These are phyloP conservation scores for Microbotryum silenes-acaulis DNA, from an alignment of 1,284 basidiomycete genomes.

Conservation along the genomic window DNA sequence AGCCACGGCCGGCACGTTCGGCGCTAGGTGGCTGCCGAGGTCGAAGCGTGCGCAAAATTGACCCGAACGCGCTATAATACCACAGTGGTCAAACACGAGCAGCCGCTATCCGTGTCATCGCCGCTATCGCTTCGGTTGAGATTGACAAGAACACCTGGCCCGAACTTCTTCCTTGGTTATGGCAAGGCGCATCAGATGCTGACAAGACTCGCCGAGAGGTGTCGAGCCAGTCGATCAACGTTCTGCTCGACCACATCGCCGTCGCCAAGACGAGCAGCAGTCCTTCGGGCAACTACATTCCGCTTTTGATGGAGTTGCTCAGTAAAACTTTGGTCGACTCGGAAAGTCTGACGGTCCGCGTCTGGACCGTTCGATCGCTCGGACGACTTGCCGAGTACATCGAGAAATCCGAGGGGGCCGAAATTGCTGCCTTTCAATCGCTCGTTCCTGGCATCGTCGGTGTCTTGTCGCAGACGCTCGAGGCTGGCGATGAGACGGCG, in stretches of 20 bases:
- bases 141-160: constrained; percentile 63
- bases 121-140: constrained; percentile 86
- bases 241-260: constrained; percentile 85
- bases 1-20: neutral
- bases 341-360: constrained; percentile 72
- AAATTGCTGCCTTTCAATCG: constrained; percentile 82
- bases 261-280: constrained; percentile 46
- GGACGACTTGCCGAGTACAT: constrained; percentile 84
- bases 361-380: constrained; percentile 83
- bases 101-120: constrained; percentile 82
- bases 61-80: neutral
- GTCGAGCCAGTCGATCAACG: constrained; percentile 52
- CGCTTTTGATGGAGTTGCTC: constrained; percentile 76
- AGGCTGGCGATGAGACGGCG: constrained; percentile 67
- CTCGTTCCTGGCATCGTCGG: constrained; percentile 84
- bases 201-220: constrained; percentile 59
- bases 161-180: constrained; percentile 79
- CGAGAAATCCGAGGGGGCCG: constrained; percentile 74
- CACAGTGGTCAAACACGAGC: constrained; percentile 67
- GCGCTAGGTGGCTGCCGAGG: neutral
- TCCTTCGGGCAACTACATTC: constrained; percentile 68
- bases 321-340: constrained; percentile 70
- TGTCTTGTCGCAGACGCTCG: constrained; percentile 82
- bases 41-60: neutral
- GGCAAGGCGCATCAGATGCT: constrained; percentile 64